Evolutionary conservation across 176 grass and related monocot species (phyloP).

Genomic region (Otatea glauca): DNA sequence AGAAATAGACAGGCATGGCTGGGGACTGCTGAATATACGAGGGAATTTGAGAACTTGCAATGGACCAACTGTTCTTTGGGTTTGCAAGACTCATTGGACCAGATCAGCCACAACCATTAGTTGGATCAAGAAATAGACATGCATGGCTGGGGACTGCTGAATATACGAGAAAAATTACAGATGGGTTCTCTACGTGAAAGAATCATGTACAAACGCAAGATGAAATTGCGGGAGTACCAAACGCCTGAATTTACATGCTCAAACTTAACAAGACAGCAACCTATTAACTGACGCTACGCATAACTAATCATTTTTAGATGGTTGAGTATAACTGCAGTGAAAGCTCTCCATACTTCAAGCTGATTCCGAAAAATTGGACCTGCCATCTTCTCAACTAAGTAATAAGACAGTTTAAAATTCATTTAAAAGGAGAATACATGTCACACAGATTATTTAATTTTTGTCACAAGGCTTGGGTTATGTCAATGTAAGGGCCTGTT

Average conservation of each 20-base stretch:
- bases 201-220: neutral
- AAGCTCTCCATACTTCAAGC: neutral
- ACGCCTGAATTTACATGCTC: neutral
- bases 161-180: neutral
- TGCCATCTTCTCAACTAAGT: neutral
- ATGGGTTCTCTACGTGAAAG: neutral
- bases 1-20: neutral
- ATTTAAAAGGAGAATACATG: neutral
- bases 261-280: neutral
- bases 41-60: constrained; percentile 43
- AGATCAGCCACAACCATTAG: constrained; percentile 39
- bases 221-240: neutral
- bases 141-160: neutral
- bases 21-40: neutral
- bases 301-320: neutral
- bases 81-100: constrained; percentile 70
- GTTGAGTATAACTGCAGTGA: neutral
- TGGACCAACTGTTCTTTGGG: constrained; percentile 16
- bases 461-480: neutral
- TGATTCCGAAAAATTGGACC: neutral
- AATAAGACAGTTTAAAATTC: too few species aligned
- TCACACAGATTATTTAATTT: neutral
- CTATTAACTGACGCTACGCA: constrained; percentile 4
- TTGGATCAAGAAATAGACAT: neutral
- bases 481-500: neutral